Evolutionary conservation across 495 filamentous ascomycete genomes (phyloP).

Genomic region (Aspergillus campestris): DNA sequence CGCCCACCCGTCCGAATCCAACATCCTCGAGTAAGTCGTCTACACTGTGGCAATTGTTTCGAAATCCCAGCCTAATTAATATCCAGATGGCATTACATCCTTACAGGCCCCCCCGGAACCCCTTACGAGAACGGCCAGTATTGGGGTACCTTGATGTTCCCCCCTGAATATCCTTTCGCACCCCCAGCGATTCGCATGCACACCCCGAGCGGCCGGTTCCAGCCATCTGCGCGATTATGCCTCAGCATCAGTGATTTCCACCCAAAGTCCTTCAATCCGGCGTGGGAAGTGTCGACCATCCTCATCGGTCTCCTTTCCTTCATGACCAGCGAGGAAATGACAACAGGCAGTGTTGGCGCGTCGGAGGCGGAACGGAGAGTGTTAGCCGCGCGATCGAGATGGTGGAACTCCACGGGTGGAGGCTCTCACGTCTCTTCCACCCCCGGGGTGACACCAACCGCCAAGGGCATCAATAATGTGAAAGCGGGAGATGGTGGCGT

Average conservation of each 20-base stretch:
- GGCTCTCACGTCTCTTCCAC: conserved; percentile 56
- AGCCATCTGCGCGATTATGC: conserved; percentile 83
- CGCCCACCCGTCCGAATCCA: conserved; percentile 87
- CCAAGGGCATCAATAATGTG: conserved; percentile 56
- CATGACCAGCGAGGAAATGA: conserved; percentile 99
- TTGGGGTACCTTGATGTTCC: conserved; percentile 95
- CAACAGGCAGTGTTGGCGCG: conserved; percentile 81
- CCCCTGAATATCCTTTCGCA: conserved; percentile 92
- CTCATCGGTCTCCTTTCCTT: conserved; percentile 89
- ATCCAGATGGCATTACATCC: conserved; percentile 93
- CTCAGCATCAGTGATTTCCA: conserved; percentile 96
- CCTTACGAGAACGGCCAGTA: conserved; percentile 95
- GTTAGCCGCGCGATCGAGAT: conserved; percentile 68
- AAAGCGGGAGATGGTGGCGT: conserved; percentile 84
- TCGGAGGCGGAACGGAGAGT: conserved; percentile 69
- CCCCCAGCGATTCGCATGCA: conserved; percentile 98
- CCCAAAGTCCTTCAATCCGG: conserved; percentile 94
- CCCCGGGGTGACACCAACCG: conserved; percentile 35
- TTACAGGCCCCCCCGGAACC: conserved; percentile 89
- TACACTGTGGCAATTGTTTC: background rate
- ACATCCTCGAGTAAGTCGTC: conserved; percentile 76
- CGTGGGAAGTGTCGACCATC: conserved; percentile 98
- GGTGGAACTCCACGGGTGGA: conserved; percentile 97
- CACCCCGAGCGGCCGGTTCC: conserved; percentile 91
- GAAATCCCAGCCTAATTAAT: conserved; percentile 1